Base-by-base conservation (phyloP, 2,329 filamentous ascomycete species). In the Alternaria tenuissima region DNA sequence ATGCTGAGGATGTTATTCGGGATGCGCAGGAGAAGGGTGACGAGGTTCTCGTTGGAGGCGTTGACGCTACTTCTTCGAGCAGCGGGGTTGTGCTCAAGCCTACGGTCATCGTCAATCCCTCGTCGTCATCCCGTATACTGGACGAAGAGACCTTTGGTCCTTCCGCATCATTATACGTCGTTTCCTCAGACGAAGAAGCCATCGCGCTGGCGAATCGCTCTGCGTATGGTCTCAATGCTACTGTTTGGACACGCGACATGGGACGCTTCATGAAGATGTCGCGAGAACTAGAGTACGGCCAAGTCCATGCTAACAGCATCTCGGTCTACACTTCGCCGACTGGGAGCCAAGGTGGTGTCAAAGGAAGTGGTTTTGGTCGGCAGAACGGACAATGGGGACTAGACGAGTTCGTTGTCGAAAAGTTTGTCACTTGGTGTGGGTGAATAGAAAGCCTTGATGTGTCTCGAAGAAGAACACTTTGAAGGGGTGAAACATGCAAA, bases 181-280 rank as follows among this genome's bases (percentile, higher is more conserved):
- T 93, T 18, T 83, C 88, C 34, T 80, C 75, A 2, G 89, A 91
- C 55, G 90, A 91, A 18, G 89, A 92, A 63, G 91, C 90, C 0
- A 76, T 94, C 20, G 80, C 81, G n/a, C 79, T 93, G 18, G 91
- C 91, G n/a, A 95, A 95, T 73, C 89, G 93, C 70, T 92, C 89
- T 2, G 89, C 91, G 52, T 94, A 93, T 72, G 91, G 91, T 4
- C 82, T 95, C 20, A 83, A 83, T n/a, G 85, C 88, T 4, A 85
- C 90, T 0, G 86, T 95, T 1, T 94, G 61, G 61, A 57, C 57
- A 5, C 92, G 76, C 92, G 91, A 0, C 80, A 84, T 63, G 88
- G 91, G 72, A 77, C 93, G 61, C 68, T 72, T 9, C 61, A 78
- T 55, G 79, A 75, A 73, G 49, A 74, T 82, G 36, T 79, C 79